Evolutionary conservation across 2,329 filamentous ascomycete genomes (phyloP).

Genomic region (Venturia carpophila): DNA sequence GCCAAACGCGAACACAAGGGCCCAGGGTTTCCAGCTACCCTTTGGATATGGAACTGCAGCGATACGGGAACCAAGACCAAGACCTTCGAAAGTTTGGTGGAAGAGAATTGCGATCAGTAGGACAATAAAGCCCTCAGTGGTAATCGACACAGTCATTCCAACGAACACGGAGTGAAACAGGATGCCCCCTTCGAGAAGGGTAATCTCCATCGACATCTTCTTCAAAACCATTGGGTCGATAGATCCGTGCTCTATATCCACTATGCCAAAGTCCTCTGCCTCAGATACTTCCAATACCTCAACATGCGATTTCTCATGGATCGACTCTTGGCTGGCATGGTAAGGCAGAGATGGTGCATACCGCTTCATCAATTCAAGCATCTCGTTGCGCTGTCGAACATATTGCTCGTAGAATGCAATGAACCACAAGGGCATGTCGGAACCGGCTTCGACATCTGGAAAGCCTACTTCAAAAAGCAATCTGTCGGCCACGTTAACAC

Average conservation of each 20-base stretch:
- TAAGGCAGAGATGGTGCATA: slow-evolving; percentile 1
- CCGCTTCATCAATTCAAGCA: slow-evolving; percentile 47
- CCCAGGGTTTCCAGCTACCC: slow-evolving; percentile 51
- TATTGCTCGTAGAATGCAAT: slow-evolving; percentile 57
- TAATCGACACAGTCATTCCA: slow-evolving; percentile 54
- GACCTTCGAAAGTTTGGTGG: slow-evolving; percentile 56
- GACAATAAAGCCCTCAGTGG: slow-evolving; percentile 48
- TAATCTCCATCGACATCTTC: slow-evolving; percentile 34
- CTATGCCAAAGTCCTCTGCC: slow-evolving; percentile 9
- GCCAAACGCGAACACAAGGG: slow-evolving; percentile 55
- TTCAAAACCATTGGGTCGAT: slow-evolving; percentile 33
- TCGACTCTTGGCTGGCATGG: not conserved
- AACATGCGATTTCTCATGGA: not conserved
- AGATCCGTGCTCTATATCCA: slow-evolving; percentile 29
- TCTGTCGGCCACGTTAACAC: not conserved
- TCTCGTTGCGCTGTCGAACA: slow-evolving; percentile 51
- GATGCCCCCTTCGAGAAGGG: slow-evolving; percentile 51
- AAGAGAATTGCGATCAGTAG: slow-evolving; percentile 55
- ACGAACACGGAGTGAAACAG: slow-evolving; percentile 59
- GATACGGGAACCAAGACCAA: slow-evolving; percentile 55
- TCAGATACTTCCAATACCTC: not conserved
- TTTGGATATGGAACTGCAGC: slow-evolving; percentile 52
- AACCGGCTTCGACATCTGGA: slow-evolving; percentile 25
- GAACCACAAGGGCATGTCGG: slow-evolving; percentile 54
- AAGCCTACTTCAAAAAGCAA: not conserved